phyloP scores from a whole-genome alignment of 176 grass and related monocot species.

The Carex littledalei region DNA sequence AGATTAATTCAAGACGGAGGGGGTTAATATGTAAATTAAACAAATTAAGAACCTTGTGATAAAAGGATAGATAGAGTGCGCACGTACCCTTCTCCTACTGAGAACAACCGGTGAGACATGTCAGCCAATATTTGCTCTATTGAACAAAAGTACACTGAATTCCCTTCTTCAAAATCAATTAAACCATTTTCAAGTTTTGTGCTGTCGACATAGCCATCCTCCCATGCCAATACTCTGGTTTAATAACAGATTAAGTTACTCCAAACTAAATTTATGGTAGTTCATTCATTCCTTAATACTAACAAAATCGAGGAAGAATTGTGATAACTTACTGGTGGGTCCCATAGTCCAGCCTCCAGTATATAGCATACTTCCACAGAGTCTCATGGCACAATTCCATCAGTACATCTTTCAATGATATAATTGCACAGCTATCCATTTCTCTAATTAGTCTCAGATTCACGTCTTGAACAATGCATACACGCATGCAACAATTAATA shows the following conservation, averaged over 20 bases:
- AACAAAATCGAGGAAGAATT: slow-evolving; percentile 10
- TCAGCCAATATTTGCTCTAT: slow-evolving; percentile 39
- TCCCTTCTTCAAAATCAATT: slow-evolving; percentile 24
- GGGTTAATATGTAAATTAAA: not conserved
- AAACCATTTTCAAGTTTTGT: slow-evolving; percentile 1
- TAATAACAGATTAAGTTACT: slow-evolving; percentile 4
- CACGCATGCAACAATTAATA: not conserved
- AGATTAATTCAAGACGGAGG: not conserved
- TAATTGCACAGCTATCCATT: slow-evolving; percentile 3
- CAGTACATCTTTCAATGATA: slow-evolving; percentile 28
- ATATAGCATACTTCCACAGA: slow-evolving; percentile 56
- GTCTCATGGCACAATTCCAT: slow-evolving; percentile 49
- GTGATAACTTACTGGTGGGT: slow-evolving; percentile 33
- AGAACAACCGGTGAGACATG: slow-evolving; percentile 40
- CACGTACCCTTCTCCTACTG: slow-evolving; percentile 71
- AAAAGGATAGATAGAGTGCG: slow-evolving; percentile 7
- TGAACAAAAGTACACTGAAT: slow-evolving; percentile 8
- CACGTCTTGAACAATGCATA: not conserved
- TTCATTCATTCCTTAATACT: not conserved
- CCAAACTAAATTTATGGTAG: not conserved
- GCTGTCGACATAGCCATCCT: slow-evolving; percentile 42
- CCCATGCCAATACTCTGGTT: slow-evolving; percentile 58
- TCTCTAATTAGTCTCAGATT: not conserved
- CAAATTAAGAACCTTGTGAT: slow-evolving; percentile 6
- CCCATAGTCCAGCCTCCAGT: slow-evolving; percentile 45